These are phyloP conservation scores for Dictyostelium brefeldianum DNA, from an alignment of 78 protist genomes.

Conservation along the genomic window DNA sequence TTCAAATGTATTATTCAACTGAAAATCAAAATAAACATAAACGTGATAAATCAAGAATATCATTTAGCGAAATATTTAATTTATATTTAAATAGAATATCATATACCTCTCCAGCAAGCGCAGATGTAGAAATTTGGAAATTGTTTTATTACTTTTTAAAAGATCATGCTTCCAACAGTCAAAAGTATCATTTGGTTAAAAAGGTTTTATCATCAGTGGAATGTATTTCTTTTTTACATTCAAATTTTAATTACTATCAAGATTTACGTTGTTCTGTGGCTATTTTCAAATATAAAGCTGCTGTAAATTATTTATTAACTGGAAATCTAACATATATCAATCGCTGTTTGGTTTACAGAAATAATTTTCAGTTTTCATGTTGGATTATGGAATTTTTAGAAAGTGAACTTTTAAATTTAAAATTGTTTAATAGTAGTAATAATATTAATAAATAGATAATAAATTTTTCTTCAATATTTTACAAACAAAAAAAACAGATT, in stretches of 20 bases:
- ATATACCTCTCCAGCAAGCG: not conserved
- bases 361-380: not conserved
- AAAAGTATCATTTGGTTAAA: not conserved
- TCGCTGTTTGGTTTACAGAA: not conserved
- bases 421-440: not conserved
- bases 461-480: too few species aligned
- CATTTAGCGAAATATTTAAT: slow-evolving; percentile 8
- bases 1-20: slow-evolving; percentile 1
- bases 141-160: slow-evolving; percentile 17
- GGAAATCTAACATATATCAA: not conserved
- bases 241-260: not conserved
- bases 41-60: not conserved
- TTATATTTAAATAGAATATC: slow-evolving; percentile 19
- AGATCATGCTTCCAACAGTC: not conserved
- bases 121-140: slow-evolving; percentile 9
- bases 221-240: not conserved
- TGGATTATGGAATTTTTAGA: not conserved
- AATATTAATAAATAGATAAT: too few species aligned
- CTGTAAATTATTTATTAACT: not conserved
- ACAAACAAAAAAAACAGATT: too few species aligned
- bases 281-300: not conserved
- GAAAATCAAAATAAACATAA: not conserved
- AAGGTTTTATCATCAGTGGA: not conserved
- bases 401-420: not conserved
- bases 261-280: not conserved